These are phyloP conservation scores for Acacia melanoxylon DNA, from an alignment of 306 rosid genomes.

Conservation along the genomic window DNA sequence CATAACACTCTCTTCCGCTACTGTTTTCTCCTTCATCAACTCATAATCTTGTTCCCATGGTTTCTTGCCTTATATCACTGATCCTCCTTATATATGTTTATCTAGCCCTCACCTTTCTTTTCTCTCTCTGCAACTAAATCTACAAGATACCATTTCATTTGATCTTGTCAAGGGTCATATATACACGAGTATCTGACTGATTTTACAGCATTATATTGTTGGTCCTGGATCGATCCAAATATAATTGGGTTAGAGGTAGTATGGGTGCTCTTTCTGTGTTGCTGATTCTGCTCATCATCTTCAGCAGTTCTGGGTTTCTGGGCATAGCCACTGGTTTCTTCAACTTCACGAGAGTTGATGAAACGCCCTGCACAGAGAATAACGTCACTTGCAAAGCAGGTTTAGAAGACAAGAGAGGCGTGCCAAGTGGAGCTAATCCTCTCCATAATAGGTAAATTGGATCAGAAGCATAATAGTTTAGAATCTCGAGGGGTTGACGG, in stretches of 20 bases:
- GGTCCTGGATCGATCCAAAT: background rate
- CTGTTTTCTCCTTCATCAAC: constrained; percentile 14
- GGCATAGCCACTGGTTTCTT: constrained; percentile 36
- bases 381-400: constrained; percentile 31
- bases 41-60: background rate
- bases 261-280: constrained; percentile 43
- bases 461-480: constrained; percentile 4
- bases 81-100: background rate
- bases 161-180: background rate
- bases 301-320: constrained; percentile 43
- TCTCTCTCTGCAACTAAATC: background rate
- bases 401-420: constrained; percentile 58
- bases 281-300: constrained; percentile 39
- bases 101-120: background rate
- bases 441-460: constrained; percentile 61
- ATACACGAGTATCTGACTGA: background rate
- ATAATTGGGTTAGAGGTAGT: background rate
- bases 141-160: background rate
- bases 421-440: constrained; percentile 71
- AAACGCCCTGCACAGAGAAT: background rate
- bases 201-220: background rate
- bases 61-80: constrained; percentile 1
- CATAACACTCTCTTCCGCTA: constrained; percentile 19
- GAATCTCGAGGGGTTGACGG: background rate
- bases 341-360: constrained; percentile 25